Conservation (phyloP, 495 filamentous ascomycete species). For the Trichocladium uniseriatum region DNA sequence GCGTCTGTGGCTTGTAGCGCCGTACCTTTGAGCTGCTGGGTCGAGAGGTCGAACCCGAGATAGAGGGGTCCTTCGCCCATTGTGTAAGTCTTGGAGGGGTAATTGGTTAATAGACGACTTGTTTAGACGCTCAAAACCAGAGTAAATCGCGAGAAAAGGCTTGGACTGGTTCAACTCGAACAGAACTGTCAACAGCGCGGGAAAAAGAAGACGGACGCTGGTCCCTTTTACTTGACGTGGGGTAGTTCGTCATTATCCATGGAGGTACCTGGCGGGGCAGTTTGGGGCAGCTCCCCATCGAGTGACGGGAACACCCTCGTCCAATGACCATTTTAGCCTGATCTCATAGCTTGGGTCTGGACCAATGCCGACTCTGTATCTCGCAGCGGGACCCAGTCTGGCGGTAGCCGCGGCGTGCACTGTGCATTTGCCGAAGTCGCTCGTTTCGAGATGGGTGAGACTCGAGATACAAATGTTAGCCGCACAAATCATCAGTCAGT, state of each 20-base stretch:
- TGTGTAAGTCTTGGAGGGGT: neutral
- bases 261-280: slow-evolving; percentile 5
- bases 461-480: too few relatives aligned
- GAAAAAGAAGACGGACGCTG: too few relatives aligned
- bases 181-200: too few relatives aligned
- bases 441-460: too few relatives aligned
- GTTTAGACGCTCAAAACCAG: neutral
- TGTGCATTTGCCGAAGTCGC: neutral
- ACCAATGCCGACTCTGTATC: slow-evolving; percentile 14
- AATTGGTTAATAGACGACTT: slow-evolving; percentile 20
- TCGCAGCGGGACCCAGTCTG: neutral
- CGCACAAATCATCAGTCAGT: too few relatives aligned
- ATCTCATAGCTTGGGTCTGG: slow-evolving; percentile 7
- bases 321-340: slow-evolving; percentile 22
- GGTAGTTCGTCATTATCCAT: slow-evolving; percentile 9
- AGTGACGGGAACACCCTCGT: slow-evolving; percentile 17
- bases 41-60: slow-evolving; percentile 91
- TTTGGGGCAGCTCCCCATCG: slow-evolving; percentile 3
- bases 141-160: neutral
- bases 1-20: slow-evolving; percentile 4
- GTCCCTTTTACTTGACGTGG: slow-evolving; percentile 5
- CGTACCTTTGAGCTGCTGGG: slow-evolving; percentile 85
- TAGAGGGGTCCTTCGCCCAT: slow-evolving; percentile 54
- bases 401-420: neutral
- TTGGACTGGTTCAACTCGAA: neutral